phyloP scores from a whole-genome alignment of 2,329 filamentous ascomycete species.

The Colletotrichum sp. region DNA sequence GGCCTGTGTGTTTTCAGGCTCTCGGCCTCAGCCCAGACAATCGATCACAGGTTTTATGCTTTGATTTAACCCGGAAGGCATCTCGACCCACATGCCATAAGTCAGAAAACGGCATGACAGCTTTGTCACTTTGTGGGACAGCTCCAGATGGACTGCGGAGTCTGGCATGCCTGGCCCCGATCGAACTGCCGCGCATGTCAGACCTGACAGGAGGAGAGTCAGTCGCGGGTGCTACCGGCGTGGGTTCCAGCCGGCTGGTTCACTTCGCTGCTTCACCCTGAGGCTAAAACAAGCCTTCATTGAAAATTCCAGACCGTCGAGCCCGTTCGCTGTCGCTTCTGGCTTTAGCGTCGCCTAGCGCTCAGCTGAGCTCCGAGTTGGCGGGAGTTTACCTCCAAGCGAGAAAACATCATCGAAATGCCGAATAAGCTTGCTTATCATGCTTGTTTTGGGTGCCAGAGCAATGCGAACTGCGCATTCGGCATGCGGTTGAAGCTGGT shows the following conservation, averaged over 20 bases:
- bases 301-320: background rate
- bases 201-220: background rate
- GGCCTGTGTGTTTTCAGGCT: background rate
- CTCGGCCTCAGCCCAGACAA: background rate
- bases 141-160: background rate
- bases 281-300: background rate
- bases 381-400: background rate
- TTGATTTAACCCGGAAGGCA: background rate
- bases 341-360: background rate
- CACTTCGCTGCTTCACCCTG: background rate
- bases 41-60: background rate
- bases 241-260: background rate
- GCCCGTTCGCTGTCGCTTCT: background rate
- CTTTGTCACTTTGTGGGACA: background rate
- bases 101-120: background rate
- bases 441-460: background rate
- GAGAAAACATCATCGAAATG: background rate
- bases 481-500: background rate
- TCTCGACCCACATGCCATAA: background rate
- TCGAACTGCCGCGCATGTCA: background rate
- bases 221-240: background rate
- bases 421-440: background rate
- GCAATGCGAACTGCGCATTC: background rate
- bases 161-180: background rate
- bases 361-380: background rate